phyloP scores from a whole-genome alignment of 768 basidiomycete species.

The Rhizopogon vesiculosus region DNA sequence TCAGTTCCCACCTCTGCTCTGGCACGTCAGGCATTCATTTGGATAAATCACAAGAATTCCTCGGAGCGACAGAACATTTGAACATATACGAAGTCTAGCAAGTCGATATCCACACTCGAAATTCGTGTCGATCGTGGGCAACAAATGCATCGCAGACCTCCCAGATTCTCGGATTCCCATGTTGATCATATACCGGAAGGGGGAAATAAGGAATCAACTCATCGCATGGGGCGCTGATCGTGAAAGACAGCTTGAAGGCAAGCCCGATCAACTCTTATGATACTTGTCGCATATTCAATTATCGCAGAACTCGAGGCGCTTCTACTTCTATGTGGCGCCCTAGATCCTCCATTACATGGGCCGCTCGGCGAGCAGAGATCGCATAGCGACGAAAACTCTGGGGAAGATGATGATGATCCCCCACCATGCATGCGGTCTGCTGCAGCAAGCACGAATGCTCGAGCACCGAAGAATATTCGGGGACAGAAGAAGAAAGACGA shows the following conservation, averaged over 20 bases:
- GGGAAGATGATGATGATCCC: constrained; percentile 40
- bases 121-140: constrained; percentile 92
- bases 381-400: constrained; percentile 36
- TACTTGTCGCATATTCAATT: constrained; percentile 1
- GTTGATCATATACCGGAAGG: constrained; percentile 87
- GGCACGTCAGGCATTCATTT: neutral
- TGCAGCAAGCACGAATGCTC: constrained; percentile 50
- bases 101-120: constrained; percentile 86
- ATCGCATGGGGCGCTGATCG: constrained; percentile 79
- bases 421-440: constrained; percentile 56
- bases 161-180: constrained; percentile 90
- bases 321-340: constrained; percentile 57
- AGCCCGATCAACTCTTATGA: constrained; percentile 9
- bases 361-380: constrained; percentile 22
- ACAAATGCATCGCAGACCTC: constrained; percentile 95
- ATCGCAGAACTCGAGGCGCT: constrained; percentile 65
- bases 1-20: constrained; percentile 33
- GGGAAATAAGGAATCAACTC: constrained; percentile 85
- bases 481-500: constrained; percentile 48
- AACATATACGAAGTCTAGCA: constrained; percentile 69
- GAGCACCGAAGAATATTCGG: constrained; percentile 51
- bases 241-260: constrained; percentile 77
- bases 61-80: constrained; percentile 70
- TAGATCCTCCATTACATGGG: constrained; percentile 53
- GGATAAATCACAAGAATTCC: constrained; percentile 52